Evolutionary conservation across 306 rosid species (phyloP).

Genomic region (Sechiopsis laciniata): DNA sequence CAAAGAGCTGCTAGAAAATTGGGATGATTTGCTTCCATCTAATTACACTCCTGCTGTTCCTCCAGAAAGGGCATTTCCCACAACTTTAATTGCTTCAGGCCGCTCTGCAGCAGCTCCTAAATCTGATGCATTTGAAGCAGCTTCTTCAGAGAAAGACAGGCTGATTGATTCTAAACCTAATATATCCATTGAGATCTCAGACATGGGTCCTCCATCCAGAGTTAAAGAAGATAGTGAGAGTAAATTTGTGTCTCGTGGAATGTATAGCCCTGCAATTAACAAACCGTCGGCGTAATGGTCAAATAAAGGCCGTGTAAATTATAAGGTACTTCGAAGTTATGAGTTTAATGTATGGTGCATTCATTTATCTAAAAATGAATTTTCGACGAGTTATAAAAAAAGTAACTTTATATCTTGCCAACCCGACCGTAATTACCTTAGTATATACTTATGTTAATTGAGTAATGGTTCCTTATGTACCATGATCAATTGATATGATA

Average conservation of each 20-base stretch:
- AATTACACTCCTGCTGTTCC: slow-evolving; percentile 97
- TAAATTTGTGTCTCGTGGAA: slow-evolving; percentile 36
- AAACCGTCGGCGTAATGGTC: slow-evolving; percentile 23
- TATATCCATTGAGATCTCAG: slow-evolving; percentile 45
- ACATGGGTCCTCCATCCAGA: slow-evolving; percentile 35
- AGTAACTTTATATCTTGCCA: too few species aligned
- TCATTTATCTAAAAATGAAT: too few species aligned
- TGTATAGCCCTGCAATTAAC: slow-evolving; percentile 30
- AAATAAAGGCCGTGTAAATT: too few species aligned
- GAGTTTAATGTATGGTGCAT: too few species aligned
- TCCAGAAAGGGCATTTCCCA: slow-evolving; percentile 96
- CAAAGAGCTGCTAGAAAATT: slow-evolving; percentile 90
- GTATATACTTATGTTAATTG: too few species aligned
- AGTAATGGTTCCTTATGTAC: too few species aligned
- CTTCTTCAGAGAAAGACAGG: slow-evolving; percentile 55
- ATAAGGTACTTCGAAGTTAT: too few species aligned
- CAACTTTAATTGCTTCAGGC: slow-evolving; percentile 67
- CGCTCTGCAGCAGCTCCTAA: slow-evolving; percentile 57
- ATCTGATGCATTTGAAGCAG: slow-evolving; percentile 45
- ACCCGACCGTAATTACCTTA: too few species aligned
- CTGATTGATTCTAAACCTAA: slow-evolving; percentile 44
- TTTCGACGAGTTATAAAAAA: too few species aligned
- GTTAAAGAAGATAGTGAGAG: slow-evolving; percentile 53
- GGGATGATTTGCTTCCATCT: slow-evolving; percentile 96
- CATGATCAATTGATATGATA: too few species aligned